Conservation (phyloP, 2,329 filamentous ascomycete genomes). For the Colletotrichum lindemuthianum region DNA sequence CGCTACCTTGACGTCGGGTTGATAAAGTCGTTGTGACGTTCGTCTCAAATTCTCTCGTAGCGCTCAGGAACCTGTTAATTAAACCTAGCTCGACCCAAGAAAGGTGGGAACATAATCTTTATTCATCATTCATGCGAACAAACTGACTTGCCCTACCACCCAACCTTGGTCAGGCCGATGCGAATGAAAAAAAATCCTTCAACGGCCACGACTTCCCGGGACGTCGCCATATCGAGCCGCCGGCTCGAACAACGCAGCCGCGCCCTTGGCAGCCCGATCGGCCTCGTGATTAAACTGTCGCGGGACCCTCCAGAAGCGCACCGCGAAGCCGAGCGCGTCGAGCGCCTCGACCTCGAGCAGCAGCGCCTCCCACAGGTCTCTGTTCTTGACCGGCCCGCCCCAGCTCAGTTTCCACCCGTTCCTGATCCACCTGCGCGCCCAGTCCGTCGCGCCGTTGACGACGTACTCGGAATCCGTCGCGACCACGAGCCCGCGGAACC, state of each 20-base stretch:
- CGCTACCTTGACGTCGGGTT: too few relatives aligned
- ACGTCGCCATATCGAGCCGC: background rate
- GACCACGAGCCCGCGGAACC: slow-evolving; percentile 55
- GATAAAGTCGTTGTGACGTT: too few relatives aligned
- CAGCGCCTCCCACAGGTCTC: slow-evolving; percentile 62
- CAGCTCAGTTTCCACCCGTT: slow-evolving; percentile 55
- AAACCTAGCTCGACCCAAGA: too few relatives aligned
- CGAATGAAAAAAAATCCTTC: too few relatives aligned
- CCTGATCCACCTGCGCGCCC: slow-evolving; percentile 53
- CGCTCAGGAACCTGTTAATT: too few relatives aligned
- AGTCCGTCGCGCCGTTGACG: slow-evolving; percentile 54
- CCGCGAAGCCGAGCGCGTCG: background rate
- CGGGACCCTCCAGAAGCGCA: slow-evolving; percentile 58
- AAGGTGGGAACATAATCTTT: too few relatives aligned
- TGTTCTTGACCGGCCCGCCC: slow-evolving; percentile 55
- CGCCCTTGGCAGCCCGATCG: slow-evolving; percentile 51
- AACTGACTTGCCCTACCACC: too few relatives aligned
- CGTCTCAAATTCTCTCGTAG: too few relatives aligned
- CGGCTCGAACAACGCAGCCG: slow-evolving; percentile 26
- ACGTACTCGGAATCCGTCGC: slow-evolving; percentile 66
- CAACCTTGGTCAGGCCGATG: too few relatives aligned
- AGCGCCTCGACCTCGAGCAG: slow-evolving; percentile 50
- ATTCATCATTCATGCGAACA: too few relatives aligned
- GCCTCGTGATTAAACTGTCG: slow-evolving; percentile 54
- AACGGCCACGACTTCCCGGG: background rate